Evolutionary conservation across 2,329 filamentous ascomycete genomes (phyloP).

Genomic region (Colletotrichum sp.): DNA sequence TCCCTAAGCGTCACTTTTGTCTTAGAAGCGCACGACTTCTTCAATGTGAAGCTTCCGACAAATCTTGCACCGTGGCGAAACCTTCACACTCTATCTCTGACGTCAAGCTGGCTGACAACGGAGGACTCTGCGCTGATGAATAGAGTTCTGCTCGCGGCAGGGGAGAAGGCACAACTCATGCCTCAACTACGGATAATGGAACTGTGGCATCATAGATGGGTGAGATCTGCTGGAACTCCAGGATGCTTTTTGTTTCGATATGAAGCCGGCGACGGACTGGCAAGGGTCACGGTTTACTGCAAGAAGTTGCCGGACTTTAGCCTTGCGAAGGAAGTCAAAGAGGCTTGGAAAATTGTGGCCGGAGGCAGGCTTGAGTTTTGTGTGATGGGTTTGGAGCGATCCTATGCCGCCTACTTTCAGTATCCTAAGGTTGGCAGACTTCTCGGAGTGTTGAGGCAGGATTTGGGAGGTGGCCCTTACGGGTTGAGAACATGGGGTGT

Average conservation of each 20-base stretch:
- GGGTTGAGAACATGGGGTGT: neutral
- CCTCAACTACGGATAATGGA: neutral
- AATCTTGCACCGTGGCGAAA: accelerated
- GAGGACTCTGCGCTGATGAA: neutral
- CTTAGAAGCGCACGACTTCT: neutral
- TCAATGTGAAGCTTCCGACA: neutral
- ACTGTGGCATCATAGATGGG: neutral
- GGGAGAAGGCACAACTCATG: neutral
- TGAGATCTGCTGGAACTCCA: accelerated
- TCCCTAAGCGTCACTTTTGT: neutral
- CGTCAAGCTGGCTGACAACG: neutral
- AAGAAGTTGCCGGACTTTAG: neutral
- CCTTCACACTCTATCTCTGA: neutral
- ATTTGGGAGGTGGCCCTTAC: neutral
- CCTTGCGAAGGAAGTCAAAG: neutral
- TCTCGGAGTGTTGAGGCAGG: neutral
- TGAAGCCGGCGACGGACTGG: neutral
- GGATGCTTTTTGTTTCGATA: neutral
- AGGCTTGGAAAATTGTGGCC: neutral
- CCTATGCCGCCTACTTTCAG: accelerated
- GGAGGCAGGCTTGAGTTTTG: neutral
- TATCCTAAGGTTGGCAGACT: neutral
- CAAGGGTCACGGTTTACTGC: accelerated
- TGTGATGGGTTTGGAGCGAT: neutral
- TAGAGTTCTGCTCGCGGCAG: neutral